Base-by-base conservation (phyloP, 192 early-diverging fungal genomes). In the Linnemannia zychae region DNA sequence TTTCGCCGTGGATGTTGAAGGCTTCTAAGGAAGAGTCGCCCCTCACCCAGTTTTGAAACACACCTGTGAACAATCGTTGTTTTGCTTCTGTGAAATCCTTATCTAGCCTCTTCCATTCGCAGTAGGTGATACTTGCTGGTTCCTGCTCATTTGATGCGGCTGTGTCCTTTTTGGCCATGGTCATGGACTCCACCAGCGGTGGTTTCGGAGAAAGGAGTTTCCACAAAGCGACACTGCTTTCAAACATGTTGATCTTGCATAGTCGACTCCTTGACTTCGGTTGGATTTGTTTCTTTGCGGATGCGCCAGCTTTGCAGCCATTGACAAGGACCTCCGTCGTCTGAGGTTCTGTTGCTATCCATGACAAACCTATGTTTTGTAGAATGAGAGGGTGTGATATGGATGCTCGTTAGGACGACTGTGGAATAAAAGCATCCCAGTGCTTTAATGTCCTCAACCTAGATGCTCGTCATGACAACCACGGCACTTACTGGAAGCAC, bases 231-330 rank as follows among this genome's bases (percentile, higher is more conserved):
- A 76, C 69, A 12, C 73, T 75, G 40, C 38, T 67, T 20, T 76
- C 37, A 28, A 75, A 79, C 77, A 85, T 85, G 22, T 76, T 79
- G 38, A 85, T 13, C 34, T 85, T 85, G 72, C 83, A 79, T 5
- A 85, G 60, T 47, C 74, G 72, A 68, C 83, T 85, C 36, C 83
- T 74, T 1, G 83, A 71, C 22, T 79, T 79, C 18, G 74, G 63
- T 18, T 63, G 72, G 22, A 85, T 44, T 34, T 50, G 71, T 24
- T 75, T 84, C 48, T 79, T 72, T 31, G 78, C 53, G 33, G 87
- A 87, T 3, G 90, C 81, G n/a, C 92, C 92, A 68, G 91, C 91
- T 47, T 87, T 83, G 48, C 88, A 82, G 0, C 92, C 92, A 50
- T 86, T 88, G 9, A 91, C 84, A 12, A 93, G 79, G 7, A 91